Conservation (phyloP, 2,329 filamentous ascomycete genomes). For the Colletotrichum viniferum region DNA sequence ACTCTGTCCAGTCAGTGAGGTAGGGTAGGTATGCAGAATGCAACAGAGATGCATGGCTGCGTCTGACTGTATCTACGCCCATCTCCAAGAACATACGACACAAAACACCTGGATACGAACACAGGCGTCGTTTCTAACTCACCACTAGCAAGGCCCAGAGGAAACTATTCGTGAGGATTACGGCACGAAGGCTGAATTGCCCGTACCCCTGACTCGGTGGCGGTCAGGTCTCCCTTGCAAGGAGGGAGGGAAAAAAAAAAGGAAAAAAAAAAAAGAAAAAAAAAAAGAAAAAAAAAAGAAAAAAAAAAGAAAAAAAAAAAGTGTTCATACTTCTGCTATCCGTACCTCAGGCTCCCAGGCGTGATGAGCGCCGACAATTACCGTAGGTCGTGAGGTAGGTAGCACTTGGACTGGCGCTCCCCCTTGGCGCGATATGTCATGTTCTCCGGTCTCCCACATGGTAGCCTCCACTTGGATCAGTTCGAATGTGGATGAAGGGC, state of each 20-base stretch:
- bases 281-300: no score
- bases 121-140: not conserved
- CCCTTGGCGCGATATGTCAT: not conserved
- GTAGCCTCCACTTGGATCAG: constrained; percentile 4
- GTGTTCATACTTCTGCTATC: not conserved
- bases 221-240: not conserved
- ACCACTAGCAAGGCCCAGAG: not conserved
- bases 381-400: not conserved
- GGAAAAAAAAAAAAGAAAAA: no score
- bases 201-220: not conserved
- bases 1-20: not conserved
- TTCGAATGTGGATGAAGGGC: constrained; percentile 7
- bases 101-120: not conserved
- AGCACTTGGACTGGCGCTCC: not conserved
- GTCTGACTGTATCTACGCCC: not conserved
- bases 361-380: not conserved
- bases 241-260: not conserved
- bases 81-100: not conserved
- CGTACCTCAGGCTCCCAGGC: not conserved
- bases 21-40: not conserved
- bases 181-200: not conserved
- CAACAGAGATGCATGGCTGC: not conserved
- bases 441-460: not conserved
- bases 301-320: no score
- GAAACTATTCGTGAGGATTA: not conserved